A percentile compares a stretch with the other conserved stretches of the same genome.
Conservation (phyloP, 306 rosid species). For the Urtica urens region DNA sequence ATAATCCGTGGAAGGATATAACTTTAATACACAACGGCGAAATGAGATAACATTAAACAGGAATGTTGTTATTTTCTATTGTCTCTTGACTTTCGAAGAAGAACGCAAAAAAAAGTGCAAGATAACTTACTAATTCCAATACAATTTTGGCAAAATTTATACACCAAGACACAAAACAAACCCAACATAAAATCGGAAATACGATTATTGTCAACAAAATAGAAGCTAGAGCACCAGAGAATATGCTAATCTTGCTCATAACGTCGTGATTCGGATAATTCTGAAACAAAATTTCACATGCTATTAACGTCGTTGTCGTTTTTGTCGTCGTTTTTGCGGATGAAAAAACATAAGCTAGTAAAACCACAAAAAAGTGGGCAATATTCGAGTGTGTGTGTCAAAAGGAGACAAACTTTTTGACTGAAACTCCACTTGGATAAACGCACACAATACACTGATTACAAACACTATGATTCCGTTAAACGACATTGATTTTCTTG, state of each 20-base stretch:
- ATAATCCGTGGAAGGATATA: no score
- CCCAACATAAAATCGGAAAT: not conserved
- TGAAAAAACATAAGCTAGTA: not conserved
- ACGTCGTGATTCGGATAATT: no score
- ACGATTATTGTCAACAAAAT: not conserved
- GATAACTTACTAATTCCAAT: not conserved
- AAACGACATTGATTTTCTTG: not conserved
- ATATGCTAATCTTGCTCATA: no score
- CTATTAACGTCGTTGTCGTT: not conserved
- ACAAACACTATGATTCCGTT: not conserved
- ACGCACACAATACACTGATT: not conserved
- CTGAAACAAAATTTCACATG: no score
- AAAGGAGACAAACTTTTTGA: not conserved
- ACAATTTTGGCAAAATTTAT: not conserved
- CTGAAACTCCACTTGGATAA: not conserved
- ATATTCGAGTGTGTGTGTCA: not conserved
- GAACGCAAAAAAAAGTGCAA: no score
- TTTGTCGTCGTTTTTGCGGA: not conserved
- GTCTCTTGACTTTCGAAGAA: no score
- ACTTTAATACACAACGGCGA: no score
- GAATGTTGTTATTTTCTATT: no score
- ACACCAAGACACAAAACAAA: not conserved
- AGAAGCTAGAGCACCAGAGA: no score
- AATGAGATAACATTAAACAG: no score
- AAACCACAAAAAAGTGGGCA: not conserved